phyloP scores from a whole-genome alignment of 169 alveolate species.

The Toxoplasma gondii region DNA sequence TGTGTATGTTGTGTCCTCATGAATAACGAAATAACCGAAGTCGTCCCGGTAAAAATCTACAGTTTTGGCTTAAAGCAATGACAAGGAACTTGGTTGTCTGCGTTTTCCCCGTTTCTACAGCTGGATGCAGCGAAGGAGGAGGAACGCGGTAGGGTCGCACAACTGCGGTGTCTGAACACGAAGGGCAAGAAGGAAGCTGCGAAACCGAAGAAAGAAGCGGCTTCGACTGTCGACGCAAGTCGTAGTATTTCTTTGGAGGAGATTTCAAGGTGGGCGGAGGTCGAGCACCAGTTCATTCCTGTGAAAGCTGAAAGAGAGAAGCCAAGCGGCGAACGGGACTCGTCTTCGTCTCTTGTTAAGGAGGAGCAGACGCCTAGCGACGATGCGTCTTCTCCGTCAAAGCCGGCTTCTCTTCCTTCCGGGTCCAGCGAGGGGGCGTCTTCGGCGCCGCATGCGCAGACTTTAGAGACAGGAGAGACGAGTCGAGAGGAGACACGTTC shows the following conservation, averaged over 20 bases:
- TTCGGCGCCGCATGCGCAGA: too few species aligned
- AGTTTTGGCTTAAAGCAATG: too few species aligned
- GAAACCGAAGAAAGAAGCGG: neutral
- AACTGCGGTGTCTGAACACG: slow-evolving; percentile 46
- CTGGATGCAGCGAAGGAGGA: slow-evolving; percentile 68
- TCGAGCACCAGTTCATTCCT: slow-evolving; percentile 59
- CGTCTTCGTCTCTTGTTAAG: slow-evolving; percentile 9
- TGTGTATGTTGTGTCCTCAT: too few species aligned
- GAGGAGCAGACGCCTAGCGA: neutral
- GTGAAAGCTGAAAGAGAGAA: slow-evolving; percentile 5
- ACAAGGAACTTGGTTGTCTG: too few species aligned
- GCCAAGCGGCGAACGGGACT: neutral
- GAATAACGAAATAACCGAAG: too few species aligned
- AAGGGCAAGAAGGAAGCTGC: slow-evolving; percentile 14
- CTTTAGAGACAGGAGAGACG: too few species aligned
- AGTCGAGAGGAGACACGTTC: neutral
- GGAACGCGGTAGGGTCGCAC: slow-evolving; percentile 49
- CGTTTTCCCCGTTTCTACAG: slow-evolving; percentile 20
- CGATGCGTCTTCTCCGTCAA: neutral
- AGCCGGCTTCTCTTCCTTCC: neutral
- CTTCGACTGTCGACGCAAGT: neutral
- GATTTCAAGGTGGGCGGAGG: slow-evolving; percentile 61
- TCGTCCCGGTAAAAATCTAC: too few species aligned
- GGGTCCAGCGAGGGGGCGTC: too few species aligned
- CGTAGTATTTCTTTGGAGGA: slow-evolving; percentile 64